Evolutionary conservation across 192 early-diverging fungal species (phyloP), one percentile per base, ranked within the genome.

Genomic region (Rhizophlyctis rosea): DNA sequence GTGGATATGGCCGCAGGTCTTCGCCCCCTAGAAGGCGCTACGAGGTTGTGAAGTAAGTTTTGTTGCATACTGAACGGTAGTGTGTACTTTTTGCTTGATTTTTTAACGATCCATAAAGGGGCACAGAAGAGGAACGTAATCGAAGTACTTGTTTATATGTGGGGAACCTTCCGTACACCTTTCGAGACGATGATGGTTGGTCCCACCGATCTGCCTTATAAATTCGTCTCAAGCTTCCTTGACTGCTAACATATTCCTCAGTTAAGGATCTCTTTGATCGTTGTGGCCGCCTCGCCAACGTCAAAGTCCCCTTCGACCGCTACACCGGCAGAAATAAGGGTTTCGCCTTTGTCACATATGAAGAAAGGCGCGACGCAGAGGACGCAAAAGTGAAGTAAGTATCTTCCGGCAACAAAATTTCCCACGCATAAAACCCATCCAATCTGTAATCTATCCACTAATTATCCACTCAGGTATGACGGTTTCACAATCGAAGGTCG

Each of bases 321-420:
- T 78, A 73, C 64, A 91, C 89, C 47, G 76, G 78, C 28, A 76
- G 81, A 18, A 91, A 91, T 76, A 91, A 91, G 68, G 90, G 90
- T 87, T 91, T 91, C 62, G 85, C 89, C 4, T 91, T 91, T 68
- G 80, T 89, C 34, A 79, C 85, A 44, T 91, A 82, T 74, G 86
- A 87, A 51, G 86, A 90, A 35, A 79, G 89, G 55, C 79, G 79
- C 16, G 77, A 87, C 21, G 86, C 89, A 1, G 86, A 88, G 48
- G 72, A 72, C 34, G 82, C 85, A 5, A 85, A 90, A 47, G 66
- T 80, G 48, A 77, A 71, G 71, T 67, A 50, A 32, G 61, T 27
- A 24, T 3, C 18, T 74, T 34, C 51, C n/a, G n/a, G n/a, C n/a
- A n/a, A n/a, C n/a, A n/a, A n/a, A n/a, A n/a, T n/a, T n/a, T n/a